A percentile compares a stretch with the other conserved stretches of the same genome.
phyloP scores from a whole-genome alignment of 2,329 filamentous ascomycete genomes.

The Exserohilum rostratum region DNA sequence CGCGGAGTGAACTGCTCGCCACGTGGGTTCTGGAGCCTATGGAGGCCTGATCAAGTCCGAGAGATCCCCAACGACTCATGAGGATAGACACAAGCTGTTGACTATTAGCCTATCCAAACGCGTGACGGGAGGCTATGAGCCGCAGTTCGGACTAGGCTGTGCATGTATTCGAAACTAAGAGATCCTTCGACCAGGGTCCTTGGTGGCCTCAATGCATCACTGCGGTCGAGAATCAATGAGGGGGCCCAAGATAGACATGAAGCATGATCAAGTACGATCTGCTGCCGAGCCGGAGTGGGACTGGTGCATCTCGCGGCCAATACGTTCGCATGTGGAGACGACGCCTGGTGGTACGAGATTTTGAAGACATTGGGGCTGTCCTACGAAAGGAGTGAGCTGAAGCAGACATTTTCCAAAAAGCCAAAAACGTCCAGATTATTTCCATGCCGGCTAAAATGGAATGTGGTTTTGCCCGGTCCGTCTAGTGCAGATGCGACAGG shows the following conservation, averaged over 20 bases:
- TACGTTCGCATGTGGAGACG: background rate
- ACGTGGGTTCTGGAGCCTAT: background rate
- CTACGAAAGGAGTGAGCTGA: background rate
- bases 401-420: background rate
- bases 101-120: background rate
- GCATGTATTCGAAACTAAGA: background rate
- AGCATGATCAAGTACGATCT: background rate
- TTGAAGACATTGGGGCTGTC: background rate
- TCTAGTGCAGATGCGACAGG: background rate
- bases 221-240: background rate
- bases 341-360: background rate
- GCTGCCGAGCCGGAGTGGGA: background rate
- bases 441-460: background rate
- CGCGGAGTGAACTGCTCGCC: background rate
- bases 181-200: background rate
- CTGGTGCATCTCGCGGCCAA: background rate
- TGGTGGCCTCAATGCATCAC: background rate
- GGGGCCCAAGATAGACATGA: background rate
- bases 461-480: background rate
- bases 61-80: too few relatives aligned
- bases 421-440: background rate
- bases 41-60: too few relatives aligned
- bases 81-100: too few relatives aligned
- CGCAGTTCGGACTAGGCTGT: background rate
- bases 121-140: background rate